Percentiles rank a stretch among this genome's conserved stretches.
These are phyloP conservation scores for Flaveria sonorensis DNA, from an alignment of 129 eudicot species.

Conservation along the genomic window DNA sequence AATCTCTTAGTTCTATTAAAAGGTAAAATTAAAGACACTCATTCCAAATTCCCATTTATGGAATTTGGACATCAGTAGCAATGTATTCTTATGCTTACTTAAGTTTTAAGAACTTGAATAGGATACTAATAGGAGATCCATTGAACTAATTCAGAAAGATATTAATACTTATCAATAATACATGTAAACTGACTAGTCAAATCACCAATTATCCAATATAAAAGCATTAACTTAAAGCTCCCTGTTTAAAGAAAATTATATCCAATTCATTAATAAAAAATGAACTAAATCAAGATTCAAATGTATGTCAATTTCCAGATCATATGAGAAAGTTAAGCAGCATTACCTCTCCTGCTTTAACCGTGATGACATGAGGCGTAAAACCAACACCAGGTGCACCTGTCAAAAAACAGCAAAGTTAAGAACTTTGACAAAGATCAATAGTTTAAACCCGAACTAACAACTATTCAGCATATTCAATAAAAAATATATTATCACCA, in stretches of 20 bases:
- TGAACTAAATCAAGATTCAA: neutral
- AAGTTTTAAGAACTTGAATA: neutral
- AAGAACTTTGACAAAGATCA: neutral
- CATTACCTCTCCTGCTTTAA: constrained; percentile 79
- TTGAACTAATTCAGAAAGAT: neutral
- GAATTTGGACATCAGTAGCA: neutral
- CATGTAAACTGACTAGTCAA: constrained; percentile 14
- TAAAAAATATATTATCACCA: neutral
- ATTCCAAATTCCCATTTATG: neutral
- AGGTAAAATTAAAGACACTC: neutral
- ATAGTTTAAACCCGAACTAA: neutral
- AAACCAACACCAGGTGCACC: constrained; percentile 83
- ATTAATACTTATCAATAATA: neutral
- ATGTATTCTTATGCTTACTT: neutral
- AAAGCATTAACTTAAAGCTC: neutral
- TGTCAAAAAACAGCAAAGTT: constrained; percentile 22
- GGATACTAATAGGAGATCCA: neutral
- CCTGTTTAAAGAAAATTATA: neutral
- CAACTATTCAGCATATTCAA: constrained; percentile 3
- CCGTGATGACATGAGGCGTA: constrained; percentile 85
- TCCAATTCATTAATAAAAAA: neutral
- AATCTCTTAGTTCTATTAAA: constrained; percentile 7
- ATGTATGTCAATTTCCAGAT: neutral
- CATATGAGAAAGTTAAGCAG: neutral
- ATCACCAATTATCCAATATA: neutral